Evolutionary conservation across 352 stramenopile species (phyloP).

Genomic region (Phytopythium oedochilum): DNA sequence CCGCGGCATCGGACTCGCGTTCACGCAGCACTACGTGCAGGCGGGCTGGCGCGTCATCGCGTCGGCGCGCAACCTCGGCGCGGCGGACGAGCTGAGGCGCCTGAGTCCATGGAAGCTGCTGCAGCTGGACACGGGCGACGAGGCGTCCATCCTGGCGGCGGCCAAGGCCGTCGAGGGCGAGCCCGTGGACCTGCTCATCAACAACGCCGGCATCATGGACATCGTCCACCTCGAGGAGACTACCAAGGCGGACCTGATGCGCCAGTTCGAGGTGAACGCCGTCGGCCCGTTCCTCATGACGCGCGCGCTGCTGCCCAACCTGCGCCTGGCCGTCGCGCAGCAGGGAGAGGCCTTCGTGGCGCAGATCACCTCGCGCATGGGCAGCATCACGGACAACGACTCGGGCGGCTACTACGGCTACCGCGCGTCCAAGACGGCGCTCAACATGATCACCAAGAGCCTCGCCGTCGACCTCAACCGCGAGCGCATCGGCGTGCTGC

Average conservation of each 20-base stretch:
- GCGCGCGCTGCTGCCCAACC: conserved; percentile 49
- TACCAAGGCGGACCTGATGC: conserved; percentile 52
- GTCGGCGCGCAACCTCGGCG: conserved; percentile 33
- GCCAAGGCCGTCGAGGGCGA: conserved; percentile 32
- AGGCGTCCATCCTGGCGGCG: conserved; percentile 38
- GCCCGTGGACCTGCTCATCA: conserved; percentile 65
- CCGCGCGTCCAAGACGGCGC: conserved; percentile 70
- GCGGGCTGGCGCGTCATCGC: conserved; percentile 45
- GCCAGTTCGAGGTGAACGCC: conserved; percentile 79
- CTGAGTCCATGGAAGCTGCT: conserved; percentile 44
- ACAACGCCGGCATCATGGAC: conserved; percentile 53
- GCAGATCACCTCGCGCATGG: conserved; percentile 56
- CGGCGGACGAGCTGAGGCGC: conserved; percentile 19
- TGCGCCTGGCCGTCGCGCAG: conserved; percentile 28
- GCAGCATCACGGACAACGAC: conserved; percentile 51
- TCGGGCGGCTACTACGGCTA: conserved; percentile 70
- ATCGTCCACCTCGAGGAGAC: conserved; percentile 21
- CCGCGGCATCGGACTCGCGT: conserved; percentile 40
- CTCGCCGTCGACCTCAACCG: conserved; percentile 40
- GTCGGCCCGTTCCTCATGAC: no score
- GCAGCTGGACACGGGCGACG: conserved; percentile 42
- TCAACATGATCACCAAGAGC: conserved; percentile 74
- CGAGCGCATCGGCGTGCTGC: conserved; percentile 51
- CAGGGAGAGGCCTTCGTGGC: conserved; percentile 41
- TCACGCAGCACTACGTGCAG: conserved; percentile 35